Base-by-base conservation (phyloP, 2,329 filamentous ascomycete genomes). In the Furcasterigmium furcatum region DNA sequence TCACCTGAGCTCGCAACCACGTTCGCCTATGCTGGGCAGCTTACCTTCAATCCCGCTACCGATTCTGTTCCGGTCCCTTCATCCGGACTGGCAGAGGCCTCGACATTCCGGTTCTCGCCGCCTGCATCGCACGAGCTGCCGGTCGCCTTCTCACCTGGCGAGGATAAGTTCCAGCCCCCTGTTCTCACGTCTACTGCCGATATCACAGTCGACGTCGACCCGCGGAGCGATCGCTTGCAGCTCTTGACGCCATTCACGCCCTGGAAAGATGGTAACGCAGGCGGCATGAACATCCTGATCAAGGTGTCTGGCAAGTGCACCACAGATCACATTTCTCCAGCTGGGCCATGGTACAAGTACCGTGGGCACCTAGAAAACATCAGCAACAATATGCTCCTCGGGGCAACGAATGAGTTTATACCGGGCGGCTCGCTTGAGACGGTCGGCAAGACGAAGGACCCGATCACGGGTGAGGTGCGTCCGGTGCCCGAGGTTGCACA, bases 1-100 rank as follows among this genome's bases (percentile, higher is more conserved):
- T 74, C 70, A 3, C 71, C 71, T 18, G 70, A 74, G 46, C 58
- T 74, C 44, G 70, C 70, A 20, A 68, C 69, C 10, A 68, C 64
- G 27, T 57, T 70, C 56, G 64, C 62, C 38, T 65, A 67, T 51
- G 63, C 66, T 14, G 69, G 67, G 30, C 49, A 58, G 4, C 60
- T 73, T 35, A 47, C 50, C 12, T 62, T 65, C 44, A 61, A 67
- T 38, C 62, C 61, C 1, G 43, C 50, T 2, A 57, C 49, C 14
- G 61, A 64, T 30, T 46, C 52, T 1, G 52, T 63, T 8, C 30
- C 45, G 4, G 24, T 50, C 1, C 40, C 44, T 3, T 21, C 24
- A 18, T 12, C 25, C 4, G 14, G 43, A n/a, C 36, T 43, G 9
- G 42, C 45, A 5, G 29, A 41, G 5, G 19, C 36, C 3, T 10